Conservation (phyloP, 768 basidiomycete genomes). For the Rhizopogon salebrosus region DNA sequence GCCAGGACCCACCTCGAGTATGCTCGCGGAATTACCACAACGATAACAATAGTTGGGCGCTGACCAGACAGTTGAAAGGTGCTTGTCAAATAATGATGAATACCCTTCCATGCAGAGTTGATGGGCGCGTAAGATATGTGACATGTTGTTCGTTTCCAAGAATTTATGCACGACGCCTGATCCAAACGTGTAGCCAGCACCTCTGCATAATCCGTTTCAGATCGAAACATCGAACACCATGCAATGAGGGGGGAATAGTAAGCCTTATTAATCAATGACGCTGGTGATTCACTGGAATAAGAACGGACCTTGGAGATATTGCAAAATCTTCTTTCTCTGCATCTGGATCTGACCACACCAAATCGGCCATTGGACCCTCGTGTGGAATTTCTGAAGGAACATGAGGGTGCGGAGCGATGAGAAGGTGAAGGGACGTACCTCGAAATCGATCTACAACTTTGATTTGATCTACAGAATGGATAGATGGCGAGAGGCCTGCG, state of each 20-base stretch:
- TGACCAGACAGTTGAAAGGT: slow-evolving; percentile 96
- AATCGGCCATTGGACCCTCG: slow-evolving; percentile 99
- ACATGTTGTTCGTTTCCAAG: slow-evolving; percentile 92
- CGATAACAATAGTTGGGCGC: slow-evolving; percentile 99
- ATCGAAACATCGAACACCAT: slow-evolving; percentile 10
- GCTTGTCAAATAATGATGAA: slow-evolving; percentile 93
- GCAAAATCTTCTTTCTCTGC: slow-evolving; percentile 99
- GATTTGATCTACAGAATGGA: slow-evolving; percentile 99
- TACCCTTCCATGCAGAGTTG: slow-evolving; percentile 99
- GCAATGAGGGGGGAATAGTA: slow-evolving; percentile 6
- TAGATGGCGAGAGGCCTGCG: slow-evolving; percentile 90
- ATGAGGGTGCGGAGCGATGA: slow-evolving; percentile 18
- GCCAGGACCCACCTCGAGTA: slow-evolving; percentile 90
- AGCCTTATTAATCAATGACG: slow-evolving; percentile 5
- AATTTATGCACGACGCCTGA: slow-evolving; percentile 98
- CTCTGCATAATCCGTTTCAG: slow-evolving; percentile 41
- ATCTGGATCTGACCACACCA: slow-evolving; percentile 99
- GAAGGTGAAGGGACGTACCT: slow-evolving; percentile 43
- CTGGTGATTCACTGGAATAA: slow-evolving; percentile 8
- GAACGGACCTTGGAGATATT: slow-evolving; percentile 86
- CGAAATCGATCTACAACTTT: slow-evolving; percentile 98
- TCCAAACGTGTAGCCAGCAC: slow-evolving; percentile 98
- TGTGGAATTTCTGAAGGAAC: slow-evolving; percentile 84
- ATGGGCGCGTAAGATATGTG: slow-evolving; percentile 95
- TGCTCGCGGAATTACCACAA: slow-evolving; percentile 95